A percentile compares a stretch with the other conserved stretches of the same genome.
Evolutionary conservation across 2,329 filamentous ascomycete species (phyloP).

Genomic region (Ceratocystis cacaofunesta): DNA sequence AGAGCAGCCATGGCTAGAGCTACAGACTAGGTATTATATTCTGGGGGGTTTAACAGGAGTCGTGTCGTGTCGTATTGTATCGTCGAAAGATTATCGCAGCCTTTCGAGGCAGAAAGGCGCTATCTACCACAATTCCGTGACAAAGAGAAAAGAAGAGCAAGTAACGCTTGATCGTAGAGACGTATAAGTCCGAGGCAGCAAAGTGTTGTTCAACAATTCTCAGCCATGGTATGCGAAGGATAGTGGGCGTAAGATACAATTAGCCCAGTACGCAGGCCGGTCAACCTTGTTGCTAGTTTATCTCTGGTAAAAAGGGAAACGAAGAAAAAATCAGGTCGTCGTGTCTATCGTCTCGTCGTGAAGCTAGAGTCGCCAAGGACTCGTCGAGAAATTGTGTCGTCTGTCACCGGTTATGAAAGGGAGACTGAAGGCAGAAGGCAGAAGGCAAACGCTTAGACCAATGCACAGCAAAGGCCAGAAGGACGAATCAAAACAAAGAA

Average conservation of each 20-base stretch:
- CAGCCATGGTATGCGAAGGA: background rate
- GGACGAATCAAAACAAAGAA: background rate
- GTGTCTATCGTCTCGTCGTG: background rate
- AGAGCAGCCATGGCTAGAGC: constrained; percentile 8
- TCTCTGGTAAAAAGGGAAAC: background rate
- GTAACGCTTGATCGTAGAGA: background rate
- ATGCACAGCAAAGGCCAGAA: background rate
- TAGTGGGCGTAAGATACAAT: background rate
- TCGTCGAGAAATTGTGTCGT: background rate
- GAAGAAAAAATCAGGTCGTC: background rate
- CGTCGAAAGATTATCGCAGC: background rate
- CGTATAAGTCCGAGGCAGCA: background rate
- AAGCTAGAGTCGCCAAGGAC: background rate
- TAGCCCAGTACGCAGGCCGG: background rate
- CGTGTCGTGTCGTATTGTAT: background rate
- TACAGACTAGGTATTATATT: background rate
- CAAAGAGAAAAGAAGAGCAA: background rate
- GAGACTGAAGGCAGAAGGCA: background rate
- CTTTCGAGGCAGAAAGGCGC: no score
- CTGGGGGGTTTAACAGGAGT: background rate
- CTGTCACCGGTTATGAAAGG: background rate
- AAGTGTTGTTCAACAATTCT: background rate
- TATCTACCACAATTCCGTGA: no score
- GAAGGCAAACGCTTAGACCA: background rate
- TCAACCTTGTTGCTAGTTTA: no score